These are phyloP conservation scores for Chrysopogon serrulatus DNA, from an alignment of 176 grass and related monocot genomes.

Conservation along the genomic window DNA sequence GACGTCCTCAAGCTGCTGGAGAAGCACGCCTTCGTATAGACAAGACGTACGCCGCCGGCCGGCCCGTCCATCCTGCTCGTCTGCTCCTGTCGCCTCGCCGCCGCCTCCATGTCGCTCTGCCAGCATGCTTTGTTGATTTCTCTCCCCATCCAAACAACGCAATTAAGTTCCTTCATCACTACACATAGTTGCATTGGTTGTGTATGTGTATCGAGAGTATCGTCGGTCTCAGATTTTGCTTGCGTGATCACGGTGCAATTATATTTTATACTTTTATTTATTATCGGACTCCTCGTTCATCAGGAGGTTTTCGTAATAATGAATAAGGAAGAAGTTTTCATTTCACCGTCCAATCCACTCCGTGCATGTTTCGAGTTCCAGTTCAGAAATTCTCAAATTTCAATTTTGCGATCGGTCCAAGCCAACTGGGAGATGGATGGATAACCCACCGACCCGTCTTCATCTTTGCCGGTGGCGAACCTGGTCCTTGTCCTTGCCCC, in stretches of 20 bases:
- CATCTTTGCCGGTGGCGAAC: too few species aligned
- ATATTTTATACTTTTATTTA: background rate
- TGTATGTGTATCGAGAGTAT: background rate
- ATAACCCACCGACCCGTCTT: too few species aligned
- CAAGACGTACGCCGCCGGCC: background rate
- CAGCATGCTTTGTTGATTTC: background rate
- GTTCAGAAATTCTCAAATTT: too few species aligned
- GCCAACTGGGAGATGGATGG: too few species aligned
- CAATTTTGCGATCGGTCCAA: too few species aligned
- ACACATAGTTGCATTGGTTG: background rate
- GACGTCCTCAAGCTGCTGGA: constrained; percentile 94
- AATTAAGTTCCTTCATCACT: background rate
- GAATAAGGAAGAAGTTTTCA: background rate
- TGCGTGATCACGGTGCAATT: background rate
- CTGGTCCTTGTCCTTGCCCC: too few species aligned
- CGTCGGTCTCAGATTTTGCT: background rate
- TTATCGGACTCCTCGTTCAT: background rate
- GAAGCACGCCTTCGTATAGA: constrained; percentile 85
- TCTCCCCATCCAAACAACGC: background rate
- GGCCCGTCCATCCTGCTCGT: background rate
- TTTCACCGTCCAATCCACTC: background rate
- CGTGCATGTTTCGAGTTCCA: background rate
- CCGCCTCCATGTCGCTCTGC: background rate
- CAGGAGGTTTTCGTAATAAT: background rate
- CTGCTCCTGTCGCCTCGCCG: background rate